A percentile compares a stretch with the other conserved stretches of the same genome.
These are phyloP conservation scores for Globisporangium perplexum DNA, from an alignment of 352 stramenopile genomes.

Conservation along the genomic window DNA sequence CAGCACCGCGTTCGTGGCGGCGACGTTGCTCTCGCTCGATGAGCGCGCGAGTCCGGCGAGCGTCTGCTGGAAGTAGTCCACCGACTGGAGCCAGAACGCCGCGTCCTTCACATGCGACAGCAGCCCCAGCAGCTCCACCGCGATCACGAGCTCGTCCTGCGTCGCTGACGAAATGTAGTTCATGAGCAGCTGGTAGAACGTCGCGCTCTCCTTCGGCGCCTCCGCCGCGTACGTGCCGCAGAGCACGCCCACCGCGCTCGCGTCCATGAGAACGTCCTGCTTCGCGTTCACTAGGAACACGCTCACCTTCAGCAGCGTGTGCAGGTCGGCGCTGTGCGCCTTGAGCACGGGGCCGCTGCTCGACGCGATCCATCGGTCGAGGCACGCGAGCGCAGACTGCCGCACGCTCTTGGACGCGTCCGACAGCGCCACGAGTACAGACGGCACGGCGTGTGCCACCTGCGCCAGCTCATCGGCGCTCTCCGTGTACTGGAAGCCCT, in stretches of 20 bases:
- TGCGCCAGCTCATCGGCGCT: slow-evolving; percentile 34
- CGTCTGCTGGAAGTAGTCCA: slow-evolving; percentile 55
- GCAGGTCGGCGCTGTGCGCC: slow-evolving; percentile 20
- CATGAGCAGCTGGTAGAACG: slow-evolving; percentile 44
- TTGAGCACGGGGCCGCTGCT: slow-evolving; percentile 18
- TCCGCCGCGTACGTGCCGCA: slow-evolving; percentile 37
- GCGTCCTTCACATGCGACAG: slow-evolving; percentile 42
- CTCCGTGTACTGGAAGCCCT: slow-evolving; percentile 34
- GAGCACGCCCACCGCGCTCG: slow-evolving; percentile 39
- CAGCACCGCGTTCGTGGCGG: slow-evolving; percentile 24
- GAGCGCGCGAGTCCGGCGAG: slow-evolving; percentile 19
- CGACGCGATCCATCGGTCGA: slow-evolving; percentile 49
- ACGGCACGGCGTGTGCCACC: slow-evolving; percentile 46
- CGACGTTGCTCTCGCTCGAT: slow-evolving; percentile 1
- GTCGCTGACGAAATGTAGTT: slow-evolving; percentile 41
- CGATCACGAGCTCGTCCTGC: slow-evolving; percentile 35
- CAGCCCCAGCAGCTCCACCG: slow-evolving; percentile 56
- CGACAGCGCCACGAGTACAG: slow-evolving; percentile 60
- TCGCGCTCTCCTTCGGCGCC: slow-evolving; percentile 16
- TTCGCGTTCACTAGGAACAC: slow-evolving; percentile 54
- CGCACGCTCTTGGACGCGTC: slow-evolving; percentile 44
- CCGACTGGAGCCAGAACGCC: slow-evolving; percentile 59
- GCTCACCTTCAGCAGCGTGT: slow-evolving; percentile 26
- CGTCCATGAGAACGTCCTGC: slow-evolving; percentile 76
- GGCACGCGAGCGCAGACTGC: slow-evolving; percentile 44